A percentile compares a stretch with the other conserved stretches of the same genome.
Conservation (phyloP, 1,284 basidiomycete species). For the Microstroma glucosiphilum region DNA sequence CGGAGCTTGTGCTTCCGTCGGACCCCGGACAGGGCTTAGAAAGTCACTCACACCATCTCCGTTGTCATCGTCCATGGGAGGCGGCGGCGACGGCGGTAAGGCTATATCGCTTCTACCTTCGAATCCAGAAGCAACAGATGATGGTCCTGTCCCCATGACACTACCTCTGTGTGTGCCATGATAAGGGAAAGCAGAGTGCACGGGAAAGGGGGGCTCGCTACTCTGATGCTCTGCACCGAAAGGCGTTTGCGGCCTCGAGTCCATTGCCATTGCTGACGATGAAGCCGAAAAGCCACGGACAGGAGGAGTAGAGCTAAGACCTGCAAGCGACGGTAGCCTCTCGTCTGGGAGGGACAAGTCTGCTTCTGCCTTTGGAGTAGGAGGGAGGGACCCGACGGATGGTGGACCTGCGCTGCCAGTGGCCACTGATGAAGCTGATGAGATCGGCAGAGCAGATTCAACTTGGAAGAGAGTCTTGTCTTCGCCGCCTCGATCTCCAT, state of each 20-base stretch:
- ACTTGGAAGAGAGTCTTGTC: not conserved
- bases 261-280: too few relatives aligned
- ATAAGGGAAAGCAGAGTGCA: slow-evolving; percentile 3
- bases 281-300: too few relatives aligned
- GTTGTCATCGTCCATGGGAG: not conserved
- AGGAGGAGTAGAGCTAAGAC: too few relatives aligned
- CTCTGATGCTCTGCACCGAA: not conserved
- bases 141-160: not conserved
- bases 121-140: slow-evolving; percentile 1
- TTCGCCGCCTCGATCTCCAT: not conserved
- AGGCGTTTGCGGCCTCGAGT: not conserved
- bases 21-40: too few relatives aligned
- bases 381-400: slow-evolving; percentile 5
- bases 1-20: too few relatives aligned
- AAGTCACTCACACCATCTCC: not conserved
- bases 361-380: slow-evolving; percentile 1
- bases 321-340: too few relatives aligned
- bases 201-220: not conserved
- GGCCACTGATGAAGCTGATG: not conserved
- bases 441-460: not conserved
- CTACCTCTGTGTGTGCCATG: not conserved
- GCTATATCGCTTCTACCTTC: not conserved
- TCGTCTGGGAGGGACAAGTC: not conserved
- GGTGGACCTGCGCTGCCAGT: not conserved
- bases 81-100: not conserved